phyloP scores from a whole-genome alignment of 768 basidiomycete species.

The Tricholoma sp. region DNA sequence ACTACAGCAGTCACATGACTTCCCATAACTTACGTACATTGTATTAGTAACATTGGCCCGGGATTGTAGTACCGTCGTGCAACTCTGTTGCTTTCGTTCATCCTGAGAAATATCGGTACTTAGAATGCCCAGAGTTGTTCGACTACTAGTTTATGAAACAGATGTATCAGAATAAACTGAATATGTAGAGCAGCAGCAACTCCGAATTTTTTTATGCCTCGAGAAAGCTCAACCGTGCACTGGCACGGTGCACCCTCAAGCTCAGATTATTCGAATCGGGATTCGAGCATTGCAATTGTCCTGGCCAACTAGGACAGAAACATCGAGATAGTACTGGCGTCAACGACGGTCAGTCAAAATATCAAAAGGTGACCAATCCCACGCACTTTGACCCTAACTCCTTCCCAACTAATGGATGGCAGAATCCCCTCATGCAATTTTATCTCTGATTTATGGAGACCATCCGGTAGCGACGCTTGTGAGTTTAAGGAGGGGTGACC shows the following conservation, averaged over 20 bases:
- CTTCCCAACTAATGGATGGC: slow-evolving; percentile 62
- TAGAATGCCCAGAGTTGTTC: no score
- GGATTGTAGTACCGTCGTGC: no score
- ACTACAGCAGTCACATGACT: no score
- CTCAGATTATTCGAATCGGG: slow-evolving; percentile 53
- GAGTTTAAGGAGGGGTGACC: slow-evolving; percentile 42
- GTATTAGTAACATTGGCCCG: no score
- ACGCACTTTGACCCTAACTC: slow-evolving; percentile 62
- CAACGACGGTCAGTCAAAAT: slow-evolving; percentile 8
- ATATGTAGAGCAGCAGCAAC: no score
- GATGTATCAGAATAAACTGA: no score
- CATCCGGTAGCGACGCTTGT: slow-evolving; percentile 55
- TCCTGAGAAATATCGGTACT: no score
- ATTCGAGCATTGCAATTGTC: slow-evolving; percentile 59
- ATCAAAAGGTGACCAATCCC: slow-evolving; percentile 2
- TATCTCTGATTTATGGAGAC: slow-evolving; percentile 58
- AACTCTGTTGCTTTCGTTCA: no score
- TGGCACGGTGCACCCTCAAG: neutral
- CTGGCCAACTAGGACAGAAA: slow-evolving; percentile 61
- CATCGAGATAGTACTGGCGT: slow-evolving; percentile 65
- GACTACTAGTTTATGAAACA: no score
- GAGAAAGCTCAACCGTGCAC: neutral
- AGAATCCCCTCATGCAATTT: slow-evolving; percentile 53
- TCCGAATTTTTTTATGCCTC: no score
- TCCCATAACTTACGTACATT: no score